Base-by-base conservation (phyloP, 169 alveolate genomes). In the Eimeria maxima region DNA sequence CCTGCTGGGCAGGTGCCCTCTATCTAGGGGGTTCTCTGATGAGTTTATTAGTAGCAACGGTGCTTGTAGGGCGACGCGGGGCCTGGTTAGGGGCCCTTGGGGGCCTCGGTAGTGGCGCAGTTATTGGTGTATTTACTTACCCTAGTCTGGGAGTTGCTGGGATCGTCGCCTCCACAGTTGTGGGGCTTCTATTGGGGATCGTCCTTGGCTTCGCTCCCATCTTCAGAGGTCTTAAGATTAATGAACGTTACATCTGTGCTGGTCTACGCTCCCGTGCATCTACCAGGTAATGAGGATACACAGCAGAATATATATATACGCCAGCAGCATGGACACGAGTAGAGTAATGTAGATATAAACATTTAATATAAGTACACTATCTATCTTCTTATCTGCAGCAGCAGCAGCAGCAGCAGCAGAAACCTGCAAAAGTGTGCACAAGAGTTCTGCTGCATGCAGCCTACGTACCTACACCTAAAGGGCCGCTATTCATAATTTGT, bases 131-230 rank as follows among this genome's bases (percentile, higher is more conserved):
- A 57, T 92, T 92, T 24, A 92, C 92, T 3, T 83, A n/a, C 74
- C 69, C 91, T 13, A 44, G 92, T 22, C 53, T 71, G 86, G 96
- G 96, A 3, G 83, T 45, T 20, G 71, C 65, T 18, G 96, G 96
- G 53, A 80, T 92, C 96, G 86, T 92, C n/a, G 96, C 96, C 65
- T 97, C 97, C 50, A 60, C 95, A 60, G 71, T 95, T 42, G 81
- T 97, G 42, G 97, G 97, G 22, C 95, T 97, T 29, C 95, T 97
- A 8, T 69, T 97, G 47, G 97, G 97, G 71, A 95, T 97, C 84
- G 97, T 97, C 44, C 96, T 97, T 44, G 97, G 97, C 69, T 97
- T 97, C 78, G 96, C 97, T 10, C 97, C 97, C 57, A 94, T 97
- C 24, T 96, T 96, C 74, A 65, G 97, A 20, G 95, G 97, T 22